phyloP scores from a whole-genome alignment of 495 filamentous ascomycete species.

The Talaromyces proteolyticus region DNA sequence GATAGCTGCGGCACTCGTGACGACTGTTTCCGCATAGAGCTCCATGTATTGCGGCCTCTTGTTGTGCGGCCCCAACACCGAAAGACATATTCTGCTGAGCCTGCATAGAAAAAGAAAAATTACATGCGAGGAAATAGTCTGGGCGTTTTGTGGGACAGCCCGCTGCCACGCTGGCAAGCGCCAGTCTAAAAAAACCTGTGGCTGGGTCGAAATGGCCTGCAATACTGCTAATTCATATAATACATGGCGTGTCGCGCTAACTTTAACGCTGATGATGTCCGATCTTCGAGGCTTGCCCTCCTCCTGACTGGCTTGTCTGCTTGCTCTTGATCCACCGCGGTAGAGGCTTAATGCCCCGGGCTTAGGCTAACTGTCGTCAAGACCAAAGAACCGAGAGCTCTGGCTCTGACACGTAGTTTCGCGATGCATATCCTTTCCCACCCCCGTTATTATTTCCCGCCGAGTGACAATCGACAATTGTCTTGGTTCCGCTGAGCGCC shows the following conservation, averaged over 20 bases:
- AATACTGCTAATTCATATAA: not conserved
- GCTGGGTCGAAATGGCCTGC: not conserved
- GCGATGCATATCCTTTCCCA: constrained; percentile 6
- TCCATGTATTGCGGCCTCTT: not conserved
- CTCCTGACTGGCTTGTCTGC: constrained; percentile 6
- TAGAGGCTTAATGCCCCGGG: constrained; percentile 6
- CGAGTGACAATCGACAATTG: constrained; percentile 1
- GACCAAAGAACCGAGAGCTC: constrained; percentile 3
- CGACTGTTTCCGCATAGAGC: constrained; percentile 1
- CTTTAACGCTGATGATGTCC: constrained; percentile 7
- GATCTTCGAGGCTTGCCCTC: constrained; percentile 1
- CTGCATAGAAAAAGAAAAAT: no score
- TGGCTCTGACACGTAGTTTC: constrained; percentile 9
- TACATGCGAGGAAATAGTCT: not conserved
- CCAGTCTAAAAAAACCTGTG: constrained; percentile 2
- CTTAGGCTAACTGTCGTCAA: not conserved
- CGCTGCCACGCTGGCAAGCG: constrained; percentile 12
- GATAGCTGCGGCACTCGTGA: not conserved
- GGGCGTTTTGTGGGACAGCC: constrained; percentile 4
- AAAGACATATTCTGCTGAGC: not conserved
- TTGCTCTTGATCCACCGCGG: constrained; percentile 2
- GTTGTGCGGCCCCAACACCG: not conserved
- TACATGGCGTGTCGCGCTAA: constrained; percentile 5
- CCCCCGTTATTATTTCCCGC: constrained; percentile 5
- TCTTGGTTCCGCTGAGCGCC: not conserved